A percentile compares a stretch with the other conserved stretches of the same genome.
Evolutionary conservation across 768 basidiomycete genomes (phyloP).

Genomic region (Naganishia kalamii): DNA sequence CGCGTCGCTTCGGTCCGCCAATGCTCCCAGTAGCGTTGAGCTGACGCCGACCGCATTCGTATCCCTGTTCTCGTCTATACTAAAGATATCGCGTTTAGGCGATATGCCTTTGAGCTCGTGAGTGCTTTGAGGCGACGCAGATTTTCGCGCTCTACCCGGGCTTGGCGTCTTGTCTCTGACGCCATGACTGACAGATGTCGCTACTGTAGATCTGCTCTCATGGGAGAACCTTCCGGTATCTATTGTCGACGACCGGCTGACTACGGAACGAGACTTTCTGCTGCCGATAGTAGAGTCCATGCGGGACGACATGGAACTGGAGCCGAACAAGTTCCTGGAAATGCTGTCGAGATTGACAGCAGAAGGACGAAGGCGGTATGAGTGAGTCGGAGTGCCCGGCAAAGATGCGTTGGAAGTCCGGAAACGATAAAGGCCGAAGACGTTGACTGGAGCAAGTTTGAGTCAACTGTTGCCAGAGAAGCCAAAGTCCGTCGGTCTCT

Average conservation of each 20-base stretch:
- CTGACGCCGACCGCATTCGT: constrained; percentile 41
- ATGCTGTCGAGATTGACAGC: constrained; percentile 85
- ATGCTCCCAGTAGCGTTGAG: constrained; percentile 45
- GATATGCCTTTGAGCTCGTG: neutral
- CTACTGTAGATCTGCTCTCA: constrained; percentile 55
- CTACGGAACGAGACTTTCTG: constrained; percentile 59
- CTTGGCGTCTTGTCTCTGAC: neutral
- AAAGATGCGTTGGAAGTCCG: constrained; percentile 51
- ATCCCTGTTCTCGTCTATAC: neutral
- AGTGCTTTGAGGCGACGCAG: neutral
- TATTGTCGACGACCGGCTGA: constrained; percentile 62
- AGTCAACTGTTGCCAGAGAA: neutral
- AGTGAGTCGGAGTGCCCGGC: constrained; percentile 79
- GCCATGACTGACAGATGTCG: constrained; percentile 33
- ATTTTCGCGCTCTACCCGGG: neutral
- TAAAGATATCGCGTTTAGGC: neutral
- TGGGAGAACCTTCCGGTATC: constrained; percentile 26
- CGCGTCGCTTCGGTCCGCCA: constrained; percentile 43
- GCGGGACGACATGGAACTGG: constrained; percentile 39
- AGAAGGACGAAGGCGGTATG: constrained; percentile 65
- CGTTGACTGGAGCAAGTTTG: neutral
- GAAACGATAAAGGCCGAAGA: constrained; percentile 3
- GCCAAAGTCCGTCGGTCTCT: constrained; percentile 35
- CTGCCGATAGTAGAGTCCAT: constrained; percentile 52
- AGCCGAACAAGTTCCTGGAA: constrained; percentile 79